A percentile compares a stretch with the other conserved stretches of the same genome.
These are phyloP conservation scores for Silene noctiflora DNA, from an alignment of 179 eudicot genomes.

Conservation along the genomic window DNA sequence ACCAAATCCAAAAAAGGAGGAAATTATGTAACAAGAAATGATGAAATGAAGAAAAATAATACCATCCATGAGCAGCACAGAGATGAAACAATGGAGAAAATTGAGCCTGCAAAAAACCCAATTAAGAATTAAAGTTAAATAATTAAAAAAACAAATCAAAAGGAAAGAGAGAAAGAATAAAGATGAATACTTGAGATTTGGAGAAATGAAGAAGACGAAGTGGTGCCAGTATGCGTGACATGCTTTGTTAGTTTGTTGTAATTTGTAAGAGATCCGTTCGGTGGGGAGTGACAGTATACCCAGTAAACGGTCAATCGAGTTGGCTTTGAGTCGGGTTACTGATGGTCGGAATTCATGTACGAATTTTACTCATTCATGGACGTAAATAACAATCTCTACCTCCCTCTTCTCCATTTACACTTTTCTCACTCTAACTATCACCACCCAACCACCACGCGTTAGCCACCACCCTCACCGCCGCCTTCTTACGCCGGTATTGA, in stretches of 20 bases:
- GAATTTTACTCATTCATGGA: too few relatives aligned
- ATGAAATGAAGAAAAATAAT: conserved; percentile 16
- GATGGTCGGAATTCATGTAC: too few relatives aligned
- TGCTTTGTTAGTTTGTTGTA: conserved; percentile 9
- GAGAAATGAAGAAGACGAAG: conserved; percentile 23
- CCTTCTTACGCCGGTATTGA: too few relatives aligned
- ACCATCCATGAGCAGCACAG: conserved; percentile 41
- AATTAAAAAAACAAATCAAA: background rate
- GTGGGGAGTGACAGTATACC: background rate
- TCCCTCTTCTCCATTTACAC: too few relatives aligned
- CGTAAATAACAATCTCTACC: too few relatives aligned
- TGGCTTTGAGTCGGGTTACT: background rate
- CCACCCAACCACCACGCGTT: too few relatives aligned
- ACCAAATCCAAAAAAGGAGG: background rate
- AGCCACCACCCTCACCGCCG: too few relatives aligned
- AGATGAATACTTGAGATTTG: conserved; percentile 14
- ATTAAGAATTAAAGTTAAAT: background rate
- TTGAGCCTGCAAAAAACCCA: conserved; percentile 24
- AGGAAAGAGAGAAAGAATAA: background rate
- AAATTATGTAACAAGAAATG: background rate
- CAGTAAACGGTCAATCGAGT: background rate
- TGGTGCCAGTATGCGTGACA: conserved; percentile 24
- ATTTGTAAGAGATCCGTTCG: background rate
- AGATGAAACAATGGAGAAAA: conserved; percentile 21
- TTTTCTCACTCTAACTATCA: too few relatives aligned